Conservation (phyloP, 148 eudicot species). For the Rhododendron mucronatum region DNA sequence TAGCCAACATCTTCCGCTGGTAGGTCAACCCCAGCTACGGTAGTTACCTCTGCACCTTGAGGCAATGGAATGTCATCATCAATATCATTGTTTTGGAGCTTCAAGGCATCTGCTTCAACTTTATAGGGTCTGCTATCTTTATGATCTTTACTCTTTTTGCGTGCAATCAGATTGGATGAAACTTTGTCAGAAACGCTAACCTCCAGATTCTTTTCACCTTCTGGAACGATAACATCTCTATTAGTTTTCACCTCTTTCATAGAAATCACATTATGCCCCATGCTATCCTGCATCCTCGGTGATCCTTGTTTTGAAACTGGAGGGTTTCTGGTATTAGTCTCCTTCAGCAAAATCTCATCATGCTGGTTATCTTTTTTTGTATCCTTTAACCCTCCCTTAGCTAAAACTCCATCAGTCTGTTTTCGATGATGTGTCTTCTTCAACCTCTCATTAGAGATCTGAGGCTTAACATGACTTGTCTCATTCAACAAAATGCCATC, state of each 20-base stretch:
- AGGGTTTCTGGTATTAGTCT: not conserved
- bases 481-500: not conserved
- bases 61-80: conserved; percentile 47
- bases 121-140: not conserved
- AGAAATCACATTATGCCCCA: not conserved
- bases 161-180: not conserved
- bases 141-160: not conserved
- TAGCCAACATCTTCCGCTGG: conserved; percentile 65
- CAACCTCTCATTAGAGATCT: not conserved
- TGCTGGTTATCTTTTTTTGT: not conserved
- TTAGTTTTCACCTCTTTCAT: not conserved
- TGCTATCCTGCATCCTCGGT: conserved; percentile 11
- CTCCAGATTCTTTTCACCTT: not conserved
- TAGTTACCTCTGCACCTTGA: conserved; percentile 48
- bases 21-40: conserved; percentile 53
- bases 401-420: not conserved
- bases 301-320: not conserved
- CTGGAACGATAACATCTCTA: not conserved
- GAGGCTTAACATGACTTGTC: not conserved
- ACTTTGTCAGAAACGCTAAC: not conserved
- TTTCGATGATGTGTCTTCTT: not conserved
- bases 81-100: conserved; percentile 5
- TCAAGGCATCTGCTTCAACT: conserved; percentile 11
- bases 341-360: not conserved
- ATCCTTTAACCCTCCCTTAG: conserved; percentile 3